These are phyloP conservation scores for Cochlearia excelsa DNA, from an alignment of 345 rosid species.

Conservation along the genomic window DNA sequence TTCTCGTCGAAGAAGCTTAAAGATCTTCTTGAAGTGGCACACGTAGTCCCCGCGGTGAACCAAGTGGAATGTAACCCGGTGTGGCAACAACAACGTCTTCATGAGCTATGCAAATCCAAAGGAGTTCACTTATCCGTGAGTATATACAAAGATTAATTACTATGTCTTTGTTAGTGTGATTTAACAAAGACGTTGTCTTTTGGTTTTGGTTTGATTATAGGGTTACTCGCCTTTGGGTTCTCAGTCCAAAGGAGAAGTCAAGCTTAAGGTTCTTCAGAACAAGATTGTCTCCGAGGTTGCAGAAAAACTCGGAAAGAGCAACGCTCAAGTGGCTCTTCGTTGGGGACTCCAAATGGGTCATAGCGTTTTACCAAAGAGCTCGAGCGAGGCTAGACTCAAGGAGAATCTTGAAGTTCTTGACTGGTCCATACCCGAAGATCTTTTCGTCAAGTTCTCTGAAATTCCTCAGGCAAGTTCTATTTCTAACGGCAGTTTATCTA, in stretches of 20 bases:
- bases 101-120: constrained; percentile 51
- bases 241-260: constrained; percentile 33
- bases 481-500: neutral
- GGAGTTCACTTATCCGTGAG: constrained; percentile 62
- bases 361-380: constrained; percentile 66
- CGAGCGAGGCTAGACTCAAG: constrained; percentile 42
- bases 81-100: constrained; percentile 60
- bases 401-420: constrained; percentile 46
- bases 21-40: constrained; percentile 46
- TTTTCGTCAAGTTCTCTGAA: constrained; percentile 41
- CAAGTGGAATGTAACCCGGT: constrained; percentile 65
- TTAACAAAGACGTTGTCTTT: neutral
- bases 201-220: constrained; percentile 30
- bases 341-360: constrained; percentile 71
- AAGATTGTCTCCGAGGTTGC: constrained; percentile 41
- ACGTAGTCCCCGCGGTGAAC: constrained; percentile 47
- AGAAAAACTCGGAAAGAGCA: constrained; percentile 46
- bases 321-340: constrained; percentile 60
- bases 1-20: constrained; percentile 50
- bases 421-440: constrained; percentile 47
- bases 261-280: constrained; percentile 47
- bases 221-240: constrained; percentile 72
- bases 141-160: constrained; percentile 31
- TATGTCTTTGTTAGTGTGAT: neutral
- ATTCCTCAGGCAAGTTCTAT: constrained; percentile 53